A percentile compares a stretch with the other conserved stretches of the same genome.
These are phyloP conservation scores for Agroathelia rolfsii DNA, from an alignment of 1,284 basidiomycete genomes.

Conservation along the genomic window DNA sequence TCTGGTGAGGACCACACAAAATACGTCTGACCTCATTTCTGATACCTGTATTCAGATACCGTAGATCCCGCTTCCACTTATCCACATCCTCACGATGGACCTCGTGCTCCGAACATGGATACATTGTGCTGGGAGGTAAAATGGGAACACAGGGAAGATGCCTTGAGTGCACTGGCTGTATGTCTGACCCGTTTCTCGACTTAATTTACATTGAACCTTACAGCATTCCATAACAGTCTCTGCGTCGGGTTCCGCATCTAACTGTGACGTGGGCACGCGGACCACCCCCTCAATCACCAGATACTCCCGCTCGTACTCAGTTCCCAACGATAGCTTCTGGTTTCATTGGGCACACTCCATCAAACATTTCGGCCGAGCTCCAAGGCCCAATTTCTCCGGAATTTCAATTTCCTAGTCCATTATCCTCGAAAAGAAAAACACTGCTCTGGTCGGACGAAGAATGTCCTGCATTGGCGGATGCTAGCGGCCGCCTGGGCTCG, in stretches of 20 bases:
- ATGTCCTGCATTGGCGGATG: too few species aligned
- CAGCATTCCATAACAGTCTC: conserved; percentile 32
- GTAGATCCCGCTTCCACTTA: conserved; percentile 15
- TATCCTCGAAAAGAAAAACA: too few species aligned
- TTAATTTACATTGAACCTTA: conserved; percentile 9
- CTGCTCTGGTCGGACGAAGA: too few species aligned
- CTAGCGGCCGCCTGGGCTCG: too few species aligned
- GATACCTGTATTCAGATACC: conserved; percentile 8
- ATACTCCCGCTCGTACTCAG: too few species aligned
- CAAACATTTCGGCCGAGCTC: too few species aligned
- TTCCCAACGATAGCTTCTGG: too few species aligned
- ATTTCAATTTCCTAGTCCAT: too few species aligned
- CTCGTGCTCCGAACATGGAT: conserved; percentile 47
- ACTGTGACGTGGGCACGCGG: conserved; percentile 74
- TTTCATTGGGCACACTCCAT: too few species aligned
- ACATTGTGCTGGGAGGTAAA: conserved; percentile 61
- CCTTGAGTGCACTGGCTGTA: conserved; percentile 60
- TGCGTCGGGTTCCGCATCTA: conserved; percentile 58
- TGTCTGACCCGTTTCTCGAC: conserved; percentile 11
- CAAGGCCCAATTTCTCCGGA: too few species aligned
- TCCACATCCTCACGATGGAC: conserved; percentile 43
- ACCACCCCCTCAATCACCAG: conserved; percentile 21
- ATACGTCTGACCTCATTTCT: background rate
- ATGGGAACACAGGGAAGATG: conserved; percentile 66
- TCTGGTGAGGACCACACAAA: conserved; percentile 12